Evolutionary conservation across 257 asterid species (phyloP).

Genomic region (Primulina huaijiensis): DNA sequence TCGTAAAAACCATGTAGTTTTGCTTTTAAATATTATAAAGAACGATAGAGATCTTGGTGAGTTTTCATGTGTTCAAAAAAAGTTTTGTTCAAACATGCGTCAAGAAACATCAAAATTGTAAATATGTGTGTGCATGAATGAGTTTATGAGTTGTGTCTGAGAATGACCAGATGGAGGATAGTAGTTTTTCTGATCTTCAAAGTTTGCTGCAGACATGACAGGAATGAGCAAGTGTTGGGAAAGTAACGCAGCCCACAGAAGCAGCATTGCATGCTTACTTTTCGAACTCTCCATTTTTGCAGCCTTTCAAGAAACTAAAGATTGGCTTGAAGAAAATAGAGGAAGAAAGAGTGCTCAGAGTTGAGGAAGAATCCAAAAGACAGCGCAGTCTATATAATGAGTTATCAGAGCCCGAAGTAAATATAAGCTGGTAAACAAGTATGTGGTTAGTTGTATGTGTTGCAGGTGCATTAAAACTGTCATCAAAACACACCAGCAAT

Average conservation of each 20-base stretch:
- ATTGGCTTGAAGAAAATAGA: background rate
- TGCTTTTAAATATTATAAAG: background rate
- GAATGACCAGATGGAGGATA: constrained; percentile 47
- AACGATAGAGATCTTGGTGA: background rate
- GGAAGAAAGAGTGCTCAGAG: constrained; percentile 17
- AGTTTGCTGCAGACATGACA: constrained; percentile 31
- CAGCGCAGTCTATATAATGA: constrained; percentile 40
- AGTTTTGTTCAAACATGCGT: background rate
- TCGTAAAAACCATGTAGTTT: background rate
- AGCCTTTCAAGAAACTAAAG: background rate
- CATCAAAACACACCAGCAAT: constrained; percentile 36
- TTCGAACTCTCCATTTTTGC: constrained; percentile 36
- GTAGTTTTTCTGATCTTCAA: constrained; percentile 65
- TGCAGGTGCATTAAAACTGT: constrained; percentile 53
- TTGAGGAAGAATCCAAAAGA: constrained; percentile 27
- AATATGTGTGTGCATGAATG: background rate
- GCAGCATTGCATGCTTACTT: constrained; percentile 37
- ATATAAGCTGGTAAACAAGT: constrained; percentile 58
- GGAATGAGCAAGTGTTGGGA: constrained; percentile 49
- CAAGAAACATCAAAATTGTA: constrained; percentile 8
- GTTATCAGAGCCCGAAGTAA: constrained; percentile 45
- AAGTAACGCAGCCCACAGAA: constrained; percentile 54
- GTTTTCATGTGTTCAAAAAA: background rate
- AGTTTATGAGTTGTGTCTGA: background rate
- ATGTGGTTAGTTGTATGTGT: constrained; percentile 63